These are phyloP conservation scores for Neocatenulostroma microsporum DNA, from an alignment of 2,329 filamentous ascomycete genomes.

Conservation along the genomic window DNA sequence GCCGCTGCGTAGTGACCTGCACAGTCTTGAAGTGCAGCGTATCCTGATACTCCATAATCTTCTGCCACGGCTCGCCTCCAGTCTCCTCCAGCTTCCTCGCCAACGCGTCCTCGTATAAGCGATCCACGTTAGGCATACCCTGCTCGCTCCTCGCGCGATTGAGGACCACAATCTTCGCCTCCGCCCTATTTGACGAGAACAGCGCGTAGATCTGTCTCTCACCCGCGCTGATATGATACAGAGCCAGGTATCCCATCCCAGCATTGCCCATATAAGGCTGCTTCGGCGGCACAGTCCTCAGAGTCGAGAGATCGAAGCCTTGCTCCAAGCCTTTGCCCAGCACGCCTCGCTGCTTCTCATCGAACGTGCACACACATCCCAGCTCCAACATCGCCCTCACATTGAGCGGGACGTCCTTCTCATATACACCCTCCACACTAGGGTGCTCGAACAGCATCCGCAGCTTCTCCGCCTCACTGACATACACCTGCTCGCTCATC, in stretches of 20 bases:
- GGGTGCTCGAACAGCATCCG: constrained; percentile 79
- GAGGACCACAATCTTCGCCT: constrained; percentile 82
- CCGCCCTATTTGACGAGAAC: constrained; percentile 72
- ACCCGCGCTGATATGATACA: constrained; percentile 86
- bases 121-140: constrained; percentile 82
- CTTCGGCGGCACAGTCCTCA: constrained; percentile 61
- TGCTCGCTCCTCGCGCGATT: constrained; percentile 74
- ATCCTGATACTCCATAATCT: constrained; percentile 79
- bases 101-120: constrained; percentile 74
- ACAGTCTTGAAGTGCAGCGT: constrained; percentile 76
- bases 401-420: constrained; percentile 81
- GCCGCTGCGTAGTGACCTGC: constrained; percentile 81
- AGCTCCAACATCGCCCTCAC: constrained; percentile 81
- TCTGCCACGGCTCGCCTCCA: constrained; percentile 64
- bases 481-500: constrained; percentile 79
- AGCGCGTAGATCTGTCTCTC: constrained; percentile 90
- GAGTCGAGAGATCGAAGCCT: constrained; percentile 76
- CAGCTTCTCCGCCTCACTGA: constrained; percentile 76
- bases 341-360: constrained; percentile 81
- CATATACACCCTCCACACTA: constrained; percentile 95
- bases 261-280: constrained; percentile 68
- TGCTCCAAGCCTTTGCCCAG: constrained; percentile 87
- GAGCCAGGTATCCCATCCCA: constrained; percentile 73
- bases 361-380: constrained; percentile 86
- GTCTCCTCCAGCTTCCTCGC: constrained; percentile 57